Percentiles rank a stretch among this genome's conserved stretches.
These are phyloP conservation scores for Geosmithia flava DNA, from an alignment of 2,329 filamentous ascomycete genomes.

Conservation along the genomic window DNA sequence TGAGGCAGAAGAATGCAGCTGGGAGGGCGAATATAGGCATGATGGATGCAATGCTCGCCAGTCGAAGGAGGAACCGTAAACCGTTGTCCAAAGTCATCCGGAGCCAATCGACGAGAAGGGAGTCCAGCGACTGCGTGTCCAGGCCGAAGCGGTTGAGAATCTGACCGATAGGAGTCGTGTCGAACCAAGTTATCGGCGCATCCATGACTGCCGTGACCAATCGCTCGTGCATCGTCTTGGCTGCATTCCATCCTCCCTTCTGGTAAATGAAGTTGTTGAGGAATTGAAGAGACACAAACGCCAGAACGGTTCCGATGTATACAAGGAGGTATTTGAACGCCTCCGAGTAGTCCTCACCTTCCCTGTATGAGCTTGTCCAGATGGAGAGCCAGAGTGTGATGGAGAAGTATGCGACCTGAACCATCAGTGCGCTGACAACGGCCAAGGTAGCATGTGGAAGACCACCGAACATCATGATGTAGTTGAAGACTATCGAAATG, in stretches of 20 bases:
- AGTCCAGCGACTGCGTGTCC: slow-evolving; percentile 43
- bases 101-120: slow-evolving; percentile 29
- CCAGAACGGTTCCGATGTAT: slow-evolving; percentile 31
- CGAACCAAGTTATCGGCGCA: slow-evolving; percentile 45
- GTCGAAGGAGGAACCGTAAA: slow-evolving; percentile 30
- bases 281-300: slow-evolving; percentile 28
- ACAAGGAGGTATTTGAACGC: slow-evolving; percentile 39
- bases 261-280: slow-evolving; percentile 34
- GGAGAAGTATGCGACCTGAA: slow-evolving; percentile 13
- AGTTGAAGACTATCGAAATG: slow-evolving; percentile 31
- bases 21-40: slow-evolving; percentile 39
- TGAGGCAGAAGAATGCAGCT: slow-evolving; percentile 28
- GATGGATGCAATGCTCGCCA: slow-evolving; percentile 34
- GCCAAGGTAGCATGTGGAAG: slow-evolving; percentile 23
- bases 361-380: slow-evolving; percentile 37
- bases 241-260: slow-evolving; percentile 44
- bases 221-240: slow-evolving; percentile 35
- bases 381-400: slow-evolving; percentile 36
- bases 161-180: slow-evolving; percentile 38
- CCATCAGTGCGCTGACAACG: slow-evolving; percentile 12
- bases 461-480: slow-evolving; percentile 24
- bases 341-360: slow-evolving; percentile 25
- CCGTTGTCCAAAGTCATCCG: slow-evolving; percentile 26
- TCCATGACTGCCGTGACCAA: slow-evolving; percentile 40
- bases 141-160: slow-evolving; percentile 43